phyloP scores from a whole-genome alignment of 768 basidiomycete species.

The Leccinum rimulosum region DNA sequence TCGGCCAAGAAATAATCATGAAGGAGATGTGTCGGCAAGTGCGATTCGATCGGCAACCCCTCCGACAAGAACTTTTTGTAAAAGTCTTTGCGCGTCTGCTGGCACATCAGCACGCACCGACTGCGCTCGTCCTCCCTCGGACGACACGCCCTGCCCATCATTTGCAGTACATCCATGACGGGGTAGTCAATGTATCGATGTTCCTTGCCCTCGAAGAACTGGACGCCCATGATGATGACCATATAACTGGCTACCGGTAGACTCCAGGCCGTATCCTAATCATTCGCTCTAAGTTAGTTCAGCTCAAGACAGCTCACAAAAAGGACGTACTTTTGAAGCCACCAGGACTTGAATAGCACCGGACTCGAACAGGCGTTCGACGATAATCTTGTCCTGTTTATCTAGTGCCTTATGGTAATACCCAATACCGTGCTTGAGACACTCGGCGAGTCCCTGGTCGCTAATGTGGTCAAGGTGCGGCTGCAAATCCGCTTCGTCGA shows the following conservation, averaged over 20 bases:
- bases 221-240: constrained; percentile 99
- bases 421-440: constrained; percentile 85
- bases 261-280: constrained; percentile 92
- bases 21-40: constrained; percentile 82
- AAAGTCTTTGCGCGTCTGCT: constrained; percentile 97
- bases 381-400: constrained; percentile 91
- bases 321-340: constrained; percentile 72
- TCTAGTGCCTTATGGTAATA: constrained; percentile 94
- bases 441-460: constrained; percentile 75
- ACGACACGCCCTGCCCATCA: constrained; percentile 98
- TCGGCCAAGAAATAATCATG: constrained; percentile 99
- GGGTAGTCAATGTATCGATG: constrained; percentile 98
- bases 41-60: constrained; percentile 96
- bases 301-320: not conserved
- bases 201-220: constrained; percentile 94
- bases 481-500: constrained; percentile 76
- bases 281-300: not conserved
- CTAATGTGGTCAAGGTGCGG: constrained; percentile 84
- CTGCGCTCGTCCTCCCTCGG: constrained; percentile 85
- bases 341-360: constrained; percentile 95
- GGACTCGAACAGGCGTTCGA: constrained; percentile 87
- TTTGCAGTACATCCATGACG: constrained; percentile 97
- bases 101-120: constrained; percentile 95
- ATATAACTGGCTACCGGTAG: constrained; percentile 92
- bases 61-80: constrained; percentile 98